phyloP scores from a whole-genome alignment of 495 filamentous ascomycete genomes.

The Bombardia bombarda region DNA sequence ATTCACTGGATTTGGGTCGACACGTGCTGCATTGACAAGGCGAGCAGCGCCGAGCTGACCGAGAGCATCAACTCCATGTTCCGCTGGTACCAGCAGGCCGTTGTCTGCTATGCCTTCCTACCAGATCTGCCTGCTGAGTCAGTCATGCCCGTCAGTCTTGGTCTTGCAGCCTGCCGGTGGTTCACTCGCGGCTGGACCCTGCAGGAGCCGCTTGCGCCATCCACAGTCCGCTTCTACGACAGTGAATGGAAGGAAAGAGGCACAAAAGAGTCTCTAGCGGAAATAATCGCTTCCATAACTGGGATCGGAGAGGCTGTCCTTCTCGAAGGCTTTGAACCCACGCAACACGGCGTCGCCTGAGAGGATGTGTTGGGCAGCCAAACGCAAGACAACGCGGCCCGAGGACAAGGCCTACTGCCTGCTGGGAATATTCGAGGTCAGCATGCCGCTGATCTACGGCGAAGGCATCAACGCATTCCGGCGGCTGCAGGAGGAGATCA shows the following conservation, averaged over 20 bases:
- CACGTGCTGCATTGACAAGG: constrained; percentile 37
- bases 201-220: constrained; percentile 33
- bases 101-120: constrained; percentile 25
- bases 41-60: constrained; percentile 31
- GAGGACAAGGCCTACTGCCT: constrained; percentile 13
- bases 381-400: constrained; percentile 1
- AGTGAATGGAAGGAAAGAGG: constrained; percentile 15
- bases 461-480: constrained; percentile 18
- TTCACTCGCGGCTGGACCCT: constrained; percentile 34
- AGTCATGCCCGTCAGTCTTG: background rate
- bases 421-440: constrained; percentile 8
- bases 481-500: constrained; percentile 21
- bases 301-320: constrained; percentile 1
- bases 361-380: constrained; percentile 10
- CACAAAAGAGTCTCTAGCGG: constrained; percentile 1
- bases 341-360: background rate
- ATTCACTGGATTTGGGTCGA: constrained; percentile 33
- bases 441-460: constrained; percentile 22
- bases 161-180: constrained; percentile 16
- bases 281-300: background rate
- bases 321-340: background rate
- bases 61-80: constrained; percentile 45
- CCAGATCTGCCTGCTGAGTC: background rate
- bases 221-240: constrained; percentile 23
- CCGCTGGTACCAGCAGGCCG: constrained; percentile 23